phyloP scores from a whole-genome alignment of 805 yeast genomes.

The Candida nanaspora region DNA sequence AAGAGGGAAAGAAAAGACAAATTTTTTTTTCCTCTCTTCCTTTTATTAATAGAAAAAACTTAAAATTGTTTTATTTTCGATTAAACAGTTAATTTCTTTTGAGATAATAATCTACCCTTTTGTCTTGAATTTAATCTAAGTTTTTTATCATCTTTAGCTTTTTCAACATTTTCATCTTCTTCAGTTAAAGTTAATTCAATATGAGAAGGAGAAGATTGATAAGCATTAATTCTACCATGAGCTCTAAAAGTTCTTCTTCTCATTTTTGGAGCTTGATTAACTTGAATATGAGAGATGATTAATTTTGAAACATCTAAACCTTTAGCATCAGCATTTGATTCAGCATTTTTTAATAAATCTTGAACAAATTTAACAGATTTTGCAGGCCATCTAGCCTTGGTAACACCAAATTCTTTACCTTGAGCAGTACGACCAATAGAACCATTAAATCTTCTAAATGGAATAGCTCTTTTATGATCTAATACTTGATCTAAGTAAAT shows the following conservation, averaged over 20 bases:
- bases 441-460: slow-evolving; percentile 96
- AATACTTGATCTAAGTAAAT: slow-evolving; percentile 91
- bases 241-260: slow-evolving; percentile 99
- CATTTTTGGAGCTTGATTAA: slow-evolving; percentile 99
- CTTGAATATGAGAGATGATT: slow-evolving; percentile 97
- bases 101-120: slow-evolving; percentile 84
- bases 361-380: slow-evolving; percentile 94
- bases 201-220: slow-evolving; percentile 98
- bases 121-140: slow-evolving; percentile 85
- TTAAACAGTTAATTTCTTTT: slow-evolving; percentile 72
- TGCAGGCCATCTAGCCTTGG: slow-evolving; percentile 99
- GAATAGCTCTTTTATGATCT: slow-evolving; percentile 99
- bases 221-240: slow-evolving; percentile 99
- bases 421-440: slow-evolving; percentile 99
- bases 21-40: no score
- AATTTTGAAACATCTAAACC: slow-evolving; percentile 95
- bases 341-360: slow-evolving; percentile 95
- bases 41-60: no score
- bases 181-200: slow-evolving; percentile 96
- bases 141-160: slow-evolving; percentile 51
- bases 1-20: no score
- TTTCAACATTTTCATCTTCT: slow-evolving; percentile 88
- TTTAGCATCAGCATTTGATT: slow-evolving; percentile 98
- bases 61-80: not conserved
- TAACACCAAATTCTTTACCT: slow-evolving; percentile 99